Percentiles rank a stretch among this genome's conserved stretches.
These are phyloP conservation scores for Thymus mandschuricus DNA, from an alignment of 257 asterid species.

Conservation along the genomic window DNA sequence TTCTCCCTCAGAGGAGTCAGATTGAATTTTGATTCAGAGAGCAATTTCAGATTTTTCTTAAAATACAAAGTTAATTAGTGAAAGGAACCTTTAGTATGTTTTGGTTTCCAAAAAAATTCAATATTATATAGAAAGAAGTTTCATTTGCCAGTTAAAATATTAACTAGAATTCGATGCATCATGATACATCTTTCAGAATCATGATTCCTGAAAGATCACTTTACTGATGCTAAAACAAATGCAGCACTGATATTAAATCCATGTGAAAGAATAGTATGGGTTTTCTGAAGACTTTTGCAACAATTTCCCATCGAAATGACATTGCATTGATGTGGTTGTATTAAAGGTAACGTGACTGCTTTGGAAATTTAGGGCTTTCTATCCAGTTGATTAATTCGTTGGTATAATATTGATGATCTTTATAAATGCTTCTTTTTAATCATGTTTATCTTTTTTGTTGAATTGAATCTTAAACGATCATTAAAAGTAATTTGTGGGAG, in stretches of 20 bases:
- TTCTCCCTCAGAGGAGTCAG: not conserved
- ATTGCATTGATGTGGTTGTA: conserved; percentile 26
- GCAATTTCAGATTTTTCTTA: not conserved
- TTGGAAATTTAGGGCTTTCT: conserved; percentile 10
- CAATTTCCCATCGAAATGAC: conserved; percentile 34
- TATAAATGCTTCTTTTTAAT: not conserved
- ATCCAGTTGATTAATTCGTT: conserved; percentile 17
- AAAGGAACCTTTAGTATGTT: not conserved
- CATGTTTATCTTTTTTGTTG: not conserved
- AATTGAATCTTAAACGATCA: not conserved
- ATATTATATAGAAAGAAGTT: conserved; percentile 4
- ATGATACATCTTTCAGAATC: conserved; percentile 67
- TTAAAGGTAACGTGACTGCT: not conserved
- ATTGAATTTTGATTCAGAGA: not conserved
- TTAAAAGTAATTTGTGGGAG: not conserved
- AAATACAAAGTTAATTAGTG: not conserved
- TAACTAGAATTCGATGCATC: conserved; percentile 48
- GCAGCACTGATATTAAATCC: conserved; percentile 47
- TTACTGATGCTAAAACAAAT: conserved; percentile 65
- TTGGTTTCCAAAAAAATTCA: not conserved
- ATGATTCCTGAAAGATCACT: conserved; percentile 79
- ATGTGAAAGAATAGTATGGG: conserved; percentile 54
- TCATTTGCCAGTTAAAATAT: conserved; percentile 7
- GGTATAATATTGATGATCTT: not conserved
- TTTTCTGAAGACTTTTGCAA: conserved; percentile 51